phyloP scores from a whole-genome alignment of 2,329 filamentous ascomycete species.

The Coleophoma eucalyptorum region DNA sequence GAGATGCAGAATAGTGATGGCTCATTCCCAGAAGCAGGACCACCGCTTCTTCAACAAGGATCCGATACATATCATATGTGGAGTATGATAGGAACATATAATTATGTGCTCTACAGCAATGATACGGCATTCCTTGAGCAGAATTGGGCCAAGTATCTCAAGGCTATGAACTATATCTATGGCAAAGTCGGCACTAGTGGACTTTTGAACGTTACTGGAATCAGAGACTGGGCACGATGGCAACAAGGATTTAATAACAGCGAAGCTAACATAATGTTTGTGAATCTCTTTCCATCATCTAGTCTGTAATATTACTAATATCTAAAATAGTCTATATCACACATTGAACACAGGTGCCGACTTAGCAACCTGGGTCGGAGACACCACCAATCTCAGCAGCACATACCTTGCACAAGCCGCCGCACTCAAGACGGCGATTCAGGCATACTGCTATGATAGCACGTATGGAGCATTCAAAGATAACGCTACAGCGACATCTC shows the following conservation, averaged over 20 bases:
- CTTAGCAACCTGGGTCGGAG: slow-evolving; percentile 36
- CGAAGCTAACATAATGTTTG: slow-evolving; percentile 38
- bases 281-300: neutral
- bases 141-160: slow-evolving; percentile 42
- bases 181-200: slow-evolving; percentile 33
- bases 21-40: slow-evolving; percentile 19
- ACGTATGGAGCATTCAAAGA: slow-evolving; percentile 35
- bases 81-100: slow-evolving; percentile 47
- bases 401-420: slow-evolving; percentile 26
- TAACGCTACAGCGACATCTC: slow-evolving; percentile 46
- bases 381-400: slow-evolving; percentile 31
- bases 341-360: slow-evolving; percentile 40
- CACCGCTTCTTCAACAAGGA: slow-evolving; percentile 15
- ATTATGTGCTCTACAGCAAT: slow-evolving; percentile 44
- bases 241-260: slow-evolving; percentile 39
- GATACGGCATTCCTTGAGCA: slow-evolving; percentile 35
- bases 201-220: slow-evolving; percentile 39
- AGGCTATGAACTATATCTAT: slow-evolving; percentile 41
- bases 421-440: slow-evolving; percentile 25
- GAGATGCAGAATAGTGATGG: slow-evolving; percentile 2
- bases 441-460: slow-evolving; percentile 41
- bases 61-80: slow-evolving; percentile 32
- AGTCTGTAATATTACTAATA: neutral
- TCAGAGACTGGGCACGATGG: slow-evolving; percentile 41
- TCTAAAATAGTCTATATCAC: slow-evolving; percentile 33